phyloP scores from a whole-genome alignment of 2,329 filamentous ascomycete species.

The Aureobasidium zeae region DNA sequence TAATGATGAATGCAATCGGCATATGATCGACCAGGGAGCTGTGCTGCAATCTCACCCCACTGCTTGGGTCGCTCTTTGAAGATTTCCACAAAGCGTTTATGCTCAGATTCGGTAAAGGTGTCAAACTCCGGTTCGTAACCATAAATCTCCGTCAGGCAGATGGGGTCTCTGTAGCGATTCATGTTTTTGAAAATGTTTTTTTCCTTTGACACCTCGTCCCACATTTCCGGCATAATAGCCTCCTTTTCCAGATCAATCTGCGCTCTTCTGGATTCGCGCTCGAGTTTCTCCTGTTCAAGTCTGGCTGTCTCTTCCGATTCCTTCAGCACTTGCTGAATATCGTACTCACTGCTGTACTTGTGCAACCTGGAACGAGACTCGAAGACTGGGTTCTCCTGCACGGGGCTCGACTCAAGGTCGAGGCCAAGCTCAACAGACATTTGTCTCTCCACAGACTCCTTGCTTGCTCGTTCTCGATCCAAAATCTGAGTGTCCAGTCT shows the following conservation, averaged over 20 bases:
- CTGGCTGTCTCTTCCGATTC: slow-evolving; percentile 65
- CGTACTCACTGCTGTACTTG: slow-evolving; percentile 61
- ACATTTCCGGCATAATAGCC: slow-evolving; percentile 63
- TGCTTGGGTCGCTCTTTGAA: slow-evolving; percentile 73
- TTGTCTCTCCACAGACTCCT: slow-evolving; percentile 29
- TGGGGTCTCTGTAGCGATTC: slow-evolving; percentile 55
- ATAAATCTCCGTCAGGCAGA: slow-evolving; percentile 60
- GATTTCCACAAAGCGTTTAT: slow-evolving; percentile 59
- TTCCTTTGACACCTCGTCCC: slow-evolving; percentile 51
- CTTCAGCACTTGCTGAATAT: slow-evolving; percentile 61
- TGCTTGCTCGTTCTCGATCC: slow-evolving; percentile 34
- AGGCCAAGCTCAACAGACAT: slow-evolving; percentile 26
- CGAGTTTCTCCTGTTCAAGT: slow-evolving; percentile 51
- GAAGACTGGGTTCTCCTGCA: slow-evolving; percentile 35
- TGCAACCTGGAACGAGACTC: slow-evolving; percentile 44
- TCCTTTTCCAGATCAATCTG: slow-evolving; percentile 69
- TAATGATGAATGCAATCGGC: slow-evolving; percentile 79
- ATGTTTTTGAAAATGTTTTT: slow-evolving; percentile 54
- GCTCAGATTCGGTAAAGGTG: slow-evolving; percentile 66
- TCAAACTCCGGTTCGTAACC: slow-evolving; percentile 63
- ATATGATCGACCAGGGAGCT: slow-evolving; percentile 59
- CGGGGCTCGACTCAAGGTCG: slow-evolving; percentile 38
- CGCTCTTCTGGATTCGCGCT: slow-evolving; percentile 51
- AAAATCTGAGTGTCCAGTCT: slow-evolving; percentile 32
- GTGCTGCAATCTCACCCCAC: slow-evolving; percentile 67